Percentiles rank a stretch among this genome's conserved stretches.
Evolutionary conservation across 805 yeast species (phyloP).

Genomic region (Ogataea nakhonphanomensis): DNA sequence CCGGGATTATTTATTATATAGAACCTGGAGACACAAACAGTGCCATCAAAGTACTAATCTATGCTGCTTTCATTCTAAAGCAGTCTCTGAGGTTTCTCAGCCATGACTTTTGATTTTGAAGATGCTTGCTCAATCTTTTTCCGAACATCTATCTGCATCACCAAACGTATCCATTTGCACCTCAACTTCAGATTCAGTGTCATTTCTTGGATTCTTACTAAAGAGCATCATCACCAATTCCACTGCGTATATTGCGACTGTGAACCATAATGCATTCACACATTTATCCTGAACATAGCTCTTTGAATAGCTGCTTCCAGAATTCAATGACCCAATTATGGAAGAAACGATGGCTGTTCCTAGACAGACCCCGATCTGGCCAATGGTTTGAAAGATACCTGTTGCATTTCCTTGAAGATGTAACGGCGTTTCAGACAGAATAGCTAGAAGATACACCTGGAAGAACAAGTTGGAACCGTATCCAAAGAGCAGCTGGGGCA

Average conservation of each 20-base stretch:
- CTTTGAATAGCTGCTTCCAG: neutral
- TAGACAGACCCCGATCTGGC: conserved; percentile 4
- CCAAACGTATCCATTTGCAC: neutral
- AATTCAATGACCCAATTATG: conserved; percentile 3
- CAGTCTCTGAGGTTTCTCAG: too few species aligned
- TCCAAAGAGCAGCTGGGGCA: neutral
- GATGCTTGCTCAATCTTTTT: too few species aligned
- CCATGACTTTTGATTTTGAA: too few species aligned
- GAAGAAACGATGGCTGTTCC: conserved; percentile 4
- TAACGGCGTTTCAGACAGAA: conserved; percentile 3
- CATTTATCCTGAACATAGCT: conserved; percentile 1
- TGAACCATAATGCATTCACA: conserved; percentile 2
- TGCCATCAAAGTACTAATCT: too few species aligned
- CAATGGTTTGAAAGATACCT: conserved; percentile 7
- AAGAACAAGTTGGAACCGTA: conserved; percentile 1
- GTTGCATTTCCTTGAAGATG: conserved; percentile 8
- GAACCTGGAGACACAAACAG: neutral
- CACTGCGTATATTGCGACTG: conserved; percentile 2
- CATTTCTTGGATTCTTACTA: neutral
- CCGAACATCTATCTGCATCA: too few species aligned
- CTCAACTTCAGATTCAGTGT: neutral
- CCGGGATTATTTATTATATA: conserved; percentile 6
- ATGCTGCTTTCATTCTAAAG: too few species aligned
- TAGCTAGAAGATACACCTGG: conserved; percentile 1
- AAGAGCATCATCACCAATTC: conserved; percentile 2